Evolutionary conservation across 495 filamentous ascomycete species (phyloP).

Genomic region (Hypoxylon cercidicola): DNA sequence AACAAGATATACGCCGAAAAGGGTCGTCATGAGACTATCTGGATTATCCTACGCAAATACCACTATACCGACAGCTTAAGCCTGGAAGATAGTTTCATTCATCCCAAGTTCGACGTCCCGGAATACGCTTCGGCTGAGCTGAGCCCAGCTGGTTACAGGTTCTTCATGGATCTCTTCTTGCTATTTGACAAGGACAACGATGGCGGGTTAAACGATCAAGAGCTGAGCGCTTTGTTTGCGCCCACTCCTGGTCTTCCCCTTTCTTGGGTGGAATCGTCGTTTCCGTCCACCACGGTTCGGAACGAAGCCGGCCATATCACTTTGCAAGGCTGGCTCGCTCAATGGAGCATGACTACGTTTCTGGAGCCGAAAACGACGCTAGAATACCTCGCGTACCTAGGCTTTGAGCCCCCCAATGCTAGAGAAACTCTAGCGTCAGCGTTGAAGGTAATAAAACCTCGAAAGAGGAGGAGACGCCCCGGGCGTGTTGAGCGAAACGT

Average conservation of each 20-base stretch:
- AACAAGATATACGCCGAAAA: conserved; percentile 98
- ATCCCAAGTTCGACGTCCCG: conserved; percentile 93
- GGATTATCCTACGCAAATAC: conserved; percentile 94
- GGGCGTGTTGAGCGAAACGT: conserved; percentile 93
- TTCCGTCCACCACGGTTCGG: conserved; percentile 92
- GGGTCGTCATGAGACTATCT: conserved; percentile 97
- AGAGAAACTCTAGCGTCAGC: conserved; percentile 80
- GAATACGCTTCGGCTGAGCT: conserved; percentile 91
- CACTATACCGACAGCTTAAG: conserved; percentile 95
- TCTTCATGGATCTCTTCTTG: conserved; percentile 96
- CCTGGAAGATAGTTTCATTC: conserved; percentile 88
- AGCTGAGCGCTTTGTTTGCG: conserved; percentile 87
- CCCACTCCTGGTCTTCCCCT: conserved; percentile 89
- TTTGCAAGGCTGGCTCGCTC: conserved; percentile 95
- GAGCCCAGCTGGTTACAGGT: conserved; percentile 92
- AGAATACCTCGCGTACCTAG: conserved; percentile 94
- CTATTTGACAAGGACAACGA: conserved; percentile 97
- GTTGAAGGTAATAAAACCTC: conserved; percentile 89
- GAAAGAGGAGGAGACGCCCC: conserved; percentile 81
- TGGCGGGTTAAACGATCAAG: conserved; percentile 86
- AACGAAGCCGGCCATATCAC: conserved; percentile 97
- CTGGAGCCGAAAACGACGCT: conserved; percentile 93
- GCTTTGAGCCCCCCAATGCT: conserved; percentile 76
- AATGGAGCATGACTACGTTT: conserved; percentile 99
- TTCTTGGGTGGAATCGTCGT: conserved; percentile 85